Evolutionary conservation across 176 grass and related monocot genomes (phyloP).

Genomic region (Paspalum notatum): DNA sequence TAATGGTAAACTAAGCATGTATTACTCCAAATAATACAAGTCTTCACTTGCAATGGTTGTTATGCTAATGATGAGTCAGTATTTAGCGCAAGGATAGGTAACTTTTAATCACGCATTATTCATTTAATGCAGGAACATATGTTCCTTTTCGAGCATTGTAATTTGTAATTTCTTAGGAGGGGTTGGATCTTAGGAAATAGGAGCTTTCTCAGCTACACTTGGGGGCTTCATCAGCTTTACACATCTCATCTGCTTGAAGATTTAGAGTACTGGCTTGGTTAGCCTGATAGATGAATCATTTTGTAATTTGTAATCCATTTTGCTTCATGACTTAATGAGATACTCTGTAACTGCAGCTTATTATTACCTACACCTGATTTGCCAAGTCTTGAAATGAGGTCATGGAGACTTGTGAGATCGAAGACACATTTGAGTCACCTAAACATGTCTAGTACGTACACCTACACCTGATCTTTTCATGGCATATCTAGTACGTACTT

Average conservation of each 20-base stretch:
- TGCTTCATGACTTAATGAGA: neutral
- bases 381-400: neutral
- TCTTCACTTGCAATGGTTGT: neutral
- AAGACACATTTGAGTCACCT: neutral
- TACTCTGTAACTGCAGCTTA: neutral
- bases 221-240: neutral
- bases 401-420: neutral
- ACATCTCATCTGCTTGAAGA: neutral
- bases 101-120: neutral
- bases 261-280: neutral
- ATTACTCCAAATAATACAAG: no score
- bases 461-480: no score
- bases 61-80: neutral
- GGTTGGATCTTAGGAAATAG: neutral
- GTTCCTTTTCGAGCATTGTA: neutral
- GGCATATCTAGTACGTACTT: neutral
- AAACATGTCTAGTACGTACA: no score
- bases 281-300: neutral
- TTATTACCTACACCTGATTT: conserved; percentile 2
- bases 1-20: no score
- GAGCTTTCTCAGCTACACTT: neutral
- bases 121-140: neutral
- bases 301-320: neutral
- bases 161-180: neutral
- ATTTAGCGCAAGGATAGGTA: neutral